Base-by-base conservation (phyloP, 2,329 filamentous ascomycete species). In the Beauveria sp. region DNA sequence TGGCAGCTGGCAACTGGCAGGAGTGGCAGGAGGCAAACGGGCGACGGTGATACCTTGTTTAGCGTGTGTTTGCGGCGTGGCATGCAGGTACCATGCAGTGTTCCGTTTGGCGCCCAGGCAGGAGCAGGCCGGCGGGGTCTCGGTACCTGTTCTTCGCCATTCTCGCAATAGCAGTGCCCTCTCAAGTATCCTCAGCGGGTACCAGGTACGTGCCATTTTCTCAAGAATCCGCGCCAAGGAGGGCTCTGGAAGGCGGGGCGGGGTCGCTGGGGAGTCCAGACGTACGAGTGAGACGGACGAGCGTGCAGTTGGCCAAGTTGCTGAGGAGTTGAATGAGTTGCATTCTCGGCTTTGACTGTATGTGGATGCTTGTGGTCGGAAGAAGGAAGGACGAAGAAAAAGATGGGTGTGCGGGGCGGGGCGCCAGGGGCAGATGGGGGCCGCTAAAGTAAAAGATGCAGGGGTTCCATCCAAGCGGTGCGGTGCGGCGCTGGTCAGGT, bases 211-310 rank as follows among this genome's bases (percentile, higher is more conserved):
- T 38, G 34, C 34, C 34, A 16, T 38, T 38, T 38, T 16, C 14
- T 38, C 1, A 38, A 38, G 9, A 28, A n/a, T 43, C 5, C 24
- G 18, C 40, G 42, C 53, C 53, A 56, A 46, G 53, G 26, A 56
- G 53, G 34, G 53, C 53, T 56, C 43, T 49, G n/a, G 28, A 47
- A 58, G 55, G 55, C 30, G 45, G 55, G 55, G 47, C 55, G 16
- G 12, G 22, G 22, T 28, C 5, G 20, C 28, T 47, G 34, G 45
- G 22, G 45, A 22, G 45, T 20, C 45, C 45, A 46, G 45, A 24
- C 22, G 22, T 26, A 47, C 22, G 22, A 47, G 22, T 12, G 24
- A 14, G 52, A 42, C 52, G 52, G 20, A 52, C 50, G 46, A 50
- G 46, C 12, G 46, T 20, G 45, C 42, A 18, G 16, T 43, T 43